A percentile compares a stretch with the other conserved stretches of the same genome.
phyloP scores from a whole-genome alignment of 495 filamentous ascomycete species.

The Aspergillus kassunensis region DNA sequence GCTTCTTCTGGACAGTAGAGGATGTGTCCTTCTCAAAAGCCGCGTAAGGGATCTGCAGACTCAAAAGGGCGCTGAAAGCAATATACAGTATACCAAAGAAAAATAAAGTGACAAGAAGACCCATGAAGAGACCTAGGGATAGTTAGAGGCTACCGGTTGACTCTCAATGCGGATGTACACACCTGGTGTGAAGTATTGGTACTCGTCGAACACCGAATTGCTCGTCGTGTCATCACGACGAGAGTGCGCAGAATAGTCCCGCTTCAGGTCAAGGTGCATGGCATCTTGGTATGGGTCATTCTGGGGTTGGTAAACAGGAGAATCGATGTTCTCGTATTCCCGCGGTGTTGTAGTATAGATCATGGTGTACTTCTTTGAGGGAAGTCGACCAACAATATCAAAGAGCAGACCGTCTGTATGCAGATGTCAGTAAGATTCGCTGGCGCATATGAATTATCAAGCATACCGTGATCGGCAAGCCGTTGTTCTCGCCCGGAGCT shows the following conservation, averaged over 20 bases:
- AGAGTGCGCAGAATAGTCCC: constrained; percentile 42
- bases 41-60: constrained; percentile 83
- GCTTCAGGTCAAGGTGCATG: constrained; percentile 57
- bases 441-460: not conserved
- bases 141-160: constrained; percentile 12
- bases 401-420: constrained; percentile 56
- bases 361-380: constrained; percentile 56
- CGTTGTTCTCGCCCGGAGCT: constrained; percentile 35
- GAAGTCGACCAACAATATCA: constrained; percentile 53
- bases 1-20: constrained; percentile 79
- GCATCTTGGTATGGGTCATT: constrained; percentile 44
- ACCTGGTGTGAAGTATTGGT: constrained; percentile 83
- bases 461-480: constrained; percentile 48
- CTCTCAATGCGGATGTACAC: constrained; percentile 15
- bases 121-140: constrained; percentile 74
- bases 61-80: constrained; percentile 68
- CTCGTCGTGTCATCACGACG: constrained; percentile 26
- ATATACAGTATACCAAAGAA: constrained; percentile 73
- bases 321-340: constrained; percentile 37
- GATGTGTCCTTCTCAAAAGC: constrained; percentile 97
- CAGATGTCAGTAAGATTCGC: constrained; percentile 10
- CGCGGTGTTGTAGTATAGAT: constrained; percentile 56
- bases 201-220: constrained; percentile 78
- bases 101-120: constrained; percentile 61
- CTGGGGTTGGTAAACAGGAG: constrained; percentile 49